A percentile compares a stretch with the other conserved stretches of the same genome.
phyloP scores from a whole-genome alignment of 495 filamentous ascomycete species.

The Collariella sp. region DNA sequence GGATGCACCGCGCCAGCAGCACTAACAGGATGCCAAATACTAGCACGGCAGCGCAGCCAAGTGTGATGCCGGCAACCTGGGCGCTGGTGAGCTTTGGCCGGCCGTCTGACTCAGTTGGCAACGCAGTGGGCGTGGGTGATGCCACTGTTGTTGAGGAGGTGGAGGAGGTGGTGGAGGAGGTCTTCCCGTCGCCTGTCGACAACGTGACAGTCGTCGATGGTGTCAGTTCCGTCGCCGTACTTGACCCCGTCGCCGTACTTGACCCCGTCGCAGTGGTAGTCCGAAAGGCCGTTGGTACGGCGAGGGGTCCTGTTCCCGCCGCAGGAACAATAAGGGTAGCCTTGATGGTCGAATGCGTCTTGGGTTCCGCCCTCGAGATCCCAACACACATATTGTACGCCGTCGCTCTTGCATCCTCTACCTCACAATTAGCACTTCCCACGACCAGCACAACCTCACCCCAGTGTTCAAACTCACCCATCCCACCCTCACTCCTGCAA shows the following conservation, averaged over 20 bases:
- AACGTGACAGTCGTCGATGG: conserved; percentile 9
- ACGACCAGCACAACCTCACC: background rate
- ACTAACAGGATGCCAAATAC: conserved; percentile 33
- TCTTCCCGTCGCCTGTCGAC: conserved; percentile 7
- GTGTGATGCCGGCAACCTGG: conserved; percentile 41
- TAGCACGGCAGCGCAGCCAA: conserved; percentile 36
- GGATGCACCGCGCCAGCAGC: conserved; percentile 34
- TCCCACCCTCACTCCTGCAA: conserved; percentile 30
- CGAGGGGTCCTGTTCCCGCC: conserved; percentile 18
- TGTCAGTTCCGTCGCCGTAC: conserved; percentile 5
- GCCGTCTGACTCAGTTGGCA: background rate
- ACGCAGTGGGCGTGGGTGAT: conserved; percentile 4
- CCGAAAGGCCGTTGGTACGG: conserved; percentile 18
- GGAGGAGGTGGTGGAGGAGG: conserved; percentile 6
- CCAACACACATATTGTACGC: conserved; percentile 53
- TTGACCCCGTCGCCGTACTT: conserved; percentile 4
- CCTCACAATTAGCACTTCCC: conserved; percentile 16
- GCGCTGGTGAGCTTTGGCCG: conserved; percentile 22
- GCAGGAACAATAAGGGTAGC: conserved; percentile 44
- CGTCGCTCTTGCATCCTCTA: conserved; percentile 28
- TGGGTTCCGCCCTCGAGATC: conserved; percentile 42
- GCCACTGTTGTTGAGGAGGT: conserved; percentile 12
- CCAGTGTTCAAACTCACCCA: conserved; percentile 24
- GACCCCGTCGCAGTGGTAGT: conserved; percentile 13
- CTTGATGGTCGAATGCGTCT: conserved; percentile 53